Evolutionary conservation across 2,329 filamentous ascomycete genomes (phyloP), one percentile per base, ranked within the genome.

Genomic region (Fulvia fulva): DNA sequence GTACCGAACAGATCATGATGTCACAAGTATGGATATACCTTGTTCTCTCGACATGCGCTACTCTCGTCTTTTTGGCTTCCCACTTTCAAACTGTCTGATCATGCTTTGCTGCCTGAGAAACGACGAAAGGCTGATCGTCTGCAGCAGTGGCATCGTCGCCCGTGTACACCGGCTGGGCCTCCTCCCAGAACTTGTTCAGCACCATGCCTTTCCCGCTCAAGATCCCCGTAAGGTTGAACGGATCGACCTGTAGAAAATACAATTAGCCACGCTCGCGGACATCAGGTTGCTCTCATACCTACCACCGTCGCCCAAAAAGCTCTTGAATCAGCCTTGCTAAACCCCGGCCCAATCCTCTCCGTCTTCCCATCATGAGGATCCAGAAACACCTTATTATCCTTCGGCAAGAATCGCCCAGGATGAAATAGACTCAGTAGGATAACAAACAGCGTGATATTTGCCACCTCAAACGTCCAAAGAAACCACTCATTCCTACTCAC

Each of bases 401-500:
- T 69, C 0, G 82, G 82, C 6, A 84, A 69, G 26, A 74, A 77
- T 32, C 72, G 75, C 37, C 79, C 80, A 0, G 81, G 81, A 55
- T 82, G 80, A 49, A 75, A 81, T 21, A 80, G 56, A 59, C 82
- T 82, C n/a, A 83, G 70, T 53, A 83, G 62, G 4, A 75, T 73
- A 12, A 77, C 80, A 60, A 82, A 82, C 51, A 75, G 60, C 19
- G 80, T 77, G 76, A 84, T 82, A 53, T 82, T 75, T 2, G 72
- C 67, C 4, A 75, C 76, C 63, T 84, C 82, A 57, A 84, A 82
- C 30, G 83, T 71, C 76, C 79, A 84, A 60, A 83, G 80, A 62
- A 78, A 81, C 65, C 76, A 76, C 56, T 84, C 81, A 51, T 80
- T 74, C 44, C 73, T 73, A 53, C 76, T 67, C 57, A 74, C 61